Percentiles rank a stretch among this genome's conserved stretches.
phyloP scores from a whole-genome alignment of 1,284 basidiomycete genomes.

The Dichomitus squalens region DNA sequence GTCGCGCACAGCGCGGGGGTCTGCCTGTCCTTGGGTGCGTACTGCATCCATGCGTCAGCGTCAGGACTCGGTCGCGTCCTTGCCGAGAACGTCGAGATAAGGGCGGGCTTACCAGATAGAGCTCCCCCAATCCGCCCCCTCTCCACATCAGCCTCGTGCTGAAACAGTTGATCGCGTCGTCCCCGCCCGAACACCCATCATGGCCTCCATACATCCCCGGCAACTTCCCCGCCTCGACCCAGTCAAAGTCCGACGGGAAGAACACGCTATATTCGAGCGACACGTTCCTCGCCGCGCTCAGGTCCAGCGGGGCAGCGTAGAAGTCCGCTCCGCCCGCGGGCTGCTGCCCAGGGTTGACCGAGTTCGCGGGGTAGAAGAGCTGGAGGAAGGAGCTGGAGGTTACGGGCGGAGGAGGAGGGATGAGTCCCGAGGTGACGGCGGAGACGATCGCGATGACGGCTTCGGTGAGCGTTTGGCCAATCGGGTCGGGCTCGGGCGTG shows the following conservation, averaged over 20 bases:
- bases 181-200: constrained; percentile 67
- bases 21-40: constrained; percentile 59
- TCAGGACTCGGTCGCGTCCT: not conserved
- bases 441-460: constrained; percentile 8
- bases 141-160: constrained; percentile 81
- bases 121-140: constrained; percentile 57
- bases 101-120: constrained; percentile 62
- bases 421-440: constrained; percentile 8
- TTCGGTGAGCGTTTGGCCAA: constrained; percentile 1
- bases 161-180: constrained; percentile 64
- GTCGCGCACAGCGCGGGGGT: constrained; percentile 57
- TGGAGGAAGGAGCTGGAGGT: constrained; percentile 43
- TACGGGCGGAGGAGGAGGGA: constrained; percentile 16
- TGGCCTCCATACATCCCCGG: constrained; percentile 76
- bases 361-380: constrained; percentile 63
- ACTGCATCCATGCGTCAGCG: too few species aligned
- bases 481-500: not conserved
- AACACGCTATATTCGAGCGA: constrained; percentile 65
- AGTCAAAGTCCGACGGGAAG: constrained; percentile 66
- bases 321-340: constrained; percentile 72
- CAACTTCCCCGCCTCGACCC: constrained; percentile 70
- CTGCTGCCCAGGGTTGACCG: constrained; percentile 59
- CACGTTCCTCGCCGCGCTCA: constrained; percentile 51
- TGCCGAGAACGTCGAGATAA: not conserved
- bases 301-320: constrained; percentile 61